Evolutionary conservation across 192 early-diverging fungal genomes (phyloP).

Genomic region (Linnemannia schmuckeri): DNA sequence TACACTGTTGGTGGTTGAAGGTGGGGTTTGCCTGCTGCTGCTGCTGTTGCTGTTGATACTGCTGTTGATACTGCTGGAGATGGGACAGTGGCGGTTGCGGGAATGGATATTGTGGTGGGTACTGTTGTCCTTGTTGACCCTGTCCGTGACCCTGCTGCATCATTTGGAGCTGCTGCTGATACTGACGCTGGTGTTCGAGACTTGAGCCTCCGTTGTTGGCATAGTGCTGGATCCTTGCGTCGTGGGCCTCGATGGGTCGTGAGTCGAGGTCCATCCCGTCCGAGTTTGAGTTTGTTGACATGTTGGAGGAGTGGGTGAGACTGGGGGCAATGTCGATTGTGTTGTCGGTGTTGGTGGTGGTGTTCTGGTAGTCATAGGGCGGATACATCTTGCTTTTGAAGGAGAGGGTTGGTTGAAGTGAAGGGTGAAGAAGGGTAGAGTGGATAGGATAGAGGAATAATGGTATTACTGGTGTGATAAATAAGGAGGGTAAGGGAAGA

Average conservation of each 20-base stretch:
- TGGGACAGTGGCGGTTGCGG: conserved; percentile 18
- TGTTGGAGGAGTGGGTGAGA: conserved; percentile 3
- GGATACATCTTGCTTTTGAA: background rate
- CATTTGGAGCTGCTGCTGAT: conserved; percentile 24
- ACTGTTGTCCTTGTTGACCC: conserved; percentile 2
- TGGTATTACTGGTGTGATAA: background rate
- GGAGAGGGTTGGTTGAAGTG: background rate
- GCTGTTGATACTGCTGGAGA: conserved; percentile 2
- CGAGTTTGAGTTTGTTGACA: background rate
- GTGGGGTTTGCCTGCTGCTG: background rate
- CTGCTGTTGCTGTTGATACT: conserved; percentile 5
- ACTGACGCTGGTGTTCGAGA: conserved; percentile 11
- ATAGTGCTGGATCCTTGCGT: conserved; percentile 15
- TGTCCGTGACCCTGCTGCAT: background rate
- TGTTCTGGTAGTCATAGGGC: background rate
- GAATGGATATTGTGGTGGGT: too few relatives aligned
- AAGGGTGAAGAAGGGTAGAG: background rate
- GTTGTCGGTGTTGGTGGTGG: background rate
- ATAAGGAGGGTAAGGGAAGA: background rate
- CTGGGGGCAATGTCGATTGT: background rate
- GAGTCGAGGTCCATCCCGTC: conserved; percentile 38
- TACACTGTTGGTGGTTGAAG: conserved; percentile 4
- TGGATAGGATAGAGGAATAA: background rate
- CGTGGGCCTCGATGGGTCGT: conserved; percentile 13
- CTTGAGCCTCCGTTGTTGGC: background rate